Percentiles rank a stretch among this genome's conserved stretches.
These are phyloP conservation scores for Wickerhamomyces kurtzmanii DNA, from an alignment of 805 yeast genomes.

Conservation along the genomic window DNA sequence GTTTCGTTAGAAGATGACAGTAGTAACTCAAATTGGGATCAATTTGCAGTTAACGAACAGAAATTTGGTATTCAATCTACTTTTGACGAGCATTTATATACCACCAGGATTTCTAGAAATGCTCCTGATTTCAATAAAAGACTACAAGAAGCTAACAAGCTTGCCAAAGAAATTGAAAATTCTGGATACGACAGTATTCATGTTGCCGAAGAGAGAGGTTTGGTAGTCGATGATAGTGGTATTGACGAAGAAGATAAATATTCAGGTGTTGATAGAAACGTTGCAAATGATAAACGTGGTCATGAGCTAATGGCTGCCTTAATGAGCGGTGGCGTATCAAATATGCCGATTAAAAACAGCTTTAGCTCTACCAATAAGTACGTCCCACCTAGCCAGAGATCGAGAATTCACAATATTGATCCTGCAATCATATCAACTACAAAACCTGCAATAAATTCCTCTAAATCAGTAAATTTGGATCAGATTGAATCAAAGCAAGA, in stretches of 20 bases:
- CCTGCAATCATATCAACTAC: constrained; percentile 59
- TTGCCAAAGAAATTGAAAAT: constrained; percentile 79
- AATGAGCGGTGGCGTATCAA: constrained; percentile 7
- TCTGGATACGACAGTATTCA: constrained; percentile 61
- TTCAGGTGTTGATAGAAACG: constrained; percentile 73
- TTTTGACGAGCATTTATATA: constrained; percentile 76
- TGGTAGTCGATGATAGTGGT: constrained; percentile 69
- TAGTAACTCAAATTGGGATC: constrained; percentile 60
- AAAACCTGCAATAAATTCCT: too few relatives aligned
- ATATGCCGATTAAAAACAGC: constrained; percentile 7
- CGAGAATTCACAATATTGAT: constrained; percentile 34
- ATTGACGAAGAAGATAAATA: constrained; percentile 94
- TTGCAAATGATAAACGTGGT: constrained; percentile 26
- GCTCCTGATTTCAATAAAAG: constrained; percentile 68
- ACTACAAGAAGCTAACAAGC: constrained; percentile 57
- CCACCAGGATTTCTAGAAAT: constrained; percentile 61
- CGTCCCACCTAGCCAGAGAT: constrained; percentile 49
- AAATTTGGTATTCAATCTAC: constrained; percentile 84
- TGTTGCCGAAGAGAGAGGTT: constrained; percentile 86
- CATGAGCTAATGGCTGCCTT: constrained; percentile 39
- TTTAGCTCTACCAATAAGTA: constrained; percentile 28
- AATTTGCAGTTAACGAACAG: constrained; percentile 82
- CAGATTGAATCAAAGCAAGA: too few relatives aligned
- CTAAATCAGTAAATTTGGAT: too few relatives aligned
- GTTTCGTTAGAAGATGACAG: constrained; percentile 26